Percentiles rank a stretch among this genome's conserved stretches.
phyloP scores from a whole-genome alignment of 2,329 filamentous ascomycete genomes.

The Pseudopyrenochaeta lycopersici region DNA sequence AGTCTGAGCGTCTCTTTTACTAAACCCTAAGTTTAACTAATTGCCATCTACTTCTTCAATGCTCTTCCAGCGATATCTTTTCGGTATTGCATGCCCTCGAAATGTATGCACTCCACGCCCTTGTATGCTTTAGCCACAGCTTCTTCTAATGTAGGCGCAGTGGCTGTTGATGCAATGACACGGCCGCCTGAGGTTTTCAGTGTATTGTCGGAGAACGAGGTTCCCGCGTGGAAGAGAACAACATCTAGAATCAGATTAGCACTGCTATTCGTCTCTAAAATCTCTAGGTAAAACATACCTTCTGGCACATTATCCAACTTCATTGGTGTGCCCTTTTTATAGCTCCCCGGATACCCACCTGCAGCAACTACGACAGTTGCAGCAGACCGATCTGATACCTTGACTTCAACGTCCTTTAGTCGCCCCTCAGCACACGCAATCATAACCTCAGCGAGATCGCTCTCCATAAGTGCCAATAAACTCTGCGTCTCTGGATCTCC shows the following conservation, averaged over 20 bases:
- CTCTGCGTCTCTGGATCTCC: constrained; percentile 94
- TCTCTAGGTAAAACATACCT: constrained; percentile 44
- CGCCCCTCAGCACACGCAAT: constrained; percentile 81
- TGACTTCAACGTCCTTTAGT: constrained; percentile 74
- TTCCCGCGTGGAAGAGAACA: constrained; percentile 92
- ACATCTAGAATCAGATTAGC: constrained; percentile 55
- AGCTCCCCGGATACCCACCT: constrained; percentile 84
- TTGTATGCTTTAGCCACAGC: constrained; percentile 90
- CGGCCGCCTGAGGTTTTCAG: constrained; percentile 85
- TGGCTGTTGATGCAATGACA: constrained; percentile 91
- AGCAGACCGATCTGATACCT: constrained; percentile 75
- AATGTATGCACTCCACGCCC: constrained; percentile 80
- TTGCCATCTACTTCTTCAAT: constrained; percentile 42
- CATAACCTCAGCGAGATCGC: constrained; percentile 89
- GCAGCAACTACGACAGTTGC: constrained; percentile 95
- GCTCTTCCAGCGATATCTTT: constrained; percentile 82
- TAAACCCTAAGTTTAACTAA: no score
- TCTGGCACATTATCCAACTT: constrained; percentile 62
- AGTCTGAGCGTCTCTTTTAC: no score
- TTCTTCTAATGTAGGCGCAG: constrained; percentile 76
- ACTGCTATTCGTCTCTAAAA: constrained; percentile 38
- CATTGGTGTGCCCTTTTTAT: constrained; percentile 79
- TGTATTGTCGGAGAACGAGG: constrained; percentile 67
- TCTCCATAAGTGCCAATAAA: constrained; percentile 81
- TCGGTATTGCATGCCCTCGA: constrained; percentile 89